Conservation (phyloP, 106 monocot genomes). For the Chionographis japonica region DNA sequence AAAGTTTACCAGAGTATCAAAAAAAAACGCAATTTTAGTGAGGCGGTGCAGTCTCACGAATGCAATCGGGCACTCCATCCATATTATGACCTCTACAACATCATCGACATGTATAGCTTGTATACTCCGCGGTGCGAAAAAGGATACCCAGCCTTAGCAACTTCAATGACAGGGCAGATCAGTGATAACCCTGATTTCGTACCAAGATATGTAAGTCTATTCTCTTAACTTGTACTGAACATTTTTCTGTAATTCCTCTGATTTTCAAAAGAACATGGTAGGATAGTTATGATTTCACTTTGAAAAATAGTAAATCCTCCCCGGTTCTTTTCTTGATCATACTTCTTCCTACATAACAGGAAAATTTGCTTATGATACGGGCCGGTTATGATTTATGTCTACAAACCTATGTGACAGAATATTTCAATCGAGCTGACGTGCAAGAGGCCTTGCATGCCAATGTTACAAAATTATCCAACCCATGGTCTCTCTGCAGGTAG, state of each 20-base stretch:
- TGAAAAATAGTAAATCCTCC: not conserved
- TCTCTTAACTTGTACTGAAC: too few relatives aligned
- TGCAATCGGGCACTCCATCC: not conserved
- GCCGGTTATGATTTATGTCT: conserved; percentile 1
- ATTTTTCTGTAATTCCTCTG: too few relatives aligned
- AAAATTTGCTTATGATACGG: not conserved
- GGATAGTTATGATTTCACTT: too few relatives aligned
- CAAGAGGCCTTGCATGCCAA: conserved; percentile 26
- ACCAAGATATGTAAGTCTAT: too few relatives aligned
- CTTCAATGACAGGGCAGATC: not conserved
- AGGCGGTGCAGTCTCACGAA: not conserved
- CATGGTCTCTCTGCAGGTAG: conserved; percentile 19
- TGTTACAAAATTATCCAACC: conserved; percentile 2
- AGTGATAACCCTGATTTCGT: not conserved
- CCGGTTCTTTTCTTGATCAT: not conserved
- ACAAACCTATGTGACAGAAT: not conserved
- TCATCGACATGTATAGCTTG: conserved; percentile 5
- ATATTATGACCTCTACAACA: not conserved
- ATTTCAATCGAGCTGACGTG: conserved; percentile 13
- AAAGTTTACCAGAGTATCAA: not conserved
- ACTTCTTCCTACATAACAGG: not conserved
- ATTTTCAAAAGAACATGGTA: not conserved
- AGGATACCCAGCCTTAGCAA: not conserved
- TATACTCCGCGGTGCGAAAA: not conserved
- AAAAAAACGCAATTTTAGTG: not conserved